These are phyloP conservation scores for Ganoderma boninense DNA, from an alignment of 1,284 basidiomycete genomes.

Conservation along the genomic window DNA sequence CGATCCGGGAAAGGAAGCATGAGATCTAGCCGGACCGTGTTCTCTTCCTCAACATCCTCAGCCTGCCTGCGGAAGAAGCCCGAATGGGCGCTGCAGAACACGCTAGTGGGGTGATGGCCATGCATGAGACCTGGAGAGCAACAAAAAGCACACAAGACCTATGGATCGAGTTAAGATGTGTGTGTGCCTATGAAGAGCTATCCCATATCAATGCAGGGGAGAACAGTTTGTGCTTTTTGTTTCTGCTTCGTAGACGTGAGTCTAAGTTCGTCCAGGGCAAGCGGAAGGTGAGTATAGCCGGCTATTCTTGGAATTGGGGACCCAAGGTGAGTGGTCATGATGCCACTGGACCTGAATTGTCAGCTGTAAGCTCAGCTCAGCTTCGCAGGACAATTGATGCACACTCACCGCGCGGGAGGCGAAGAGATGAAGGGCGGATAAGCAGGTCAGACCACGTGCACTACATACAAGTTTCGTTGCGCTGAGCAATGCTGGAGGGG, in stretches of 20 bases:
- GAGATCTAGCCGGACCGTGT: not conserved
- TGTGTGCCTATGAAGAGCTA: not conserved
- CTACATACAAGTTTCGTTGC: not conserved
- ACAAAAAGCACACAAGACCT: constrained; percentile 7
- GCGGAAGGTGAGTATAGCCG: constrained; percentile 1
- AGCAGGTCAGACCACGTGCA: too few relatives aligned
- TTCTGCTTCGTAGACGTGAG: not conserved
- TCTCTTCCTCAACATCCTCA: not conserved
- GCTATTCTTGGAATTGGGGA: not conserved
- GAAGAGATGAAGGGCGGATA: not conserved
- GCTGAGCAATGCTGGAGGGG: not conserved
- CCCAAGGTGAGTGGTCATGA: not conserved
- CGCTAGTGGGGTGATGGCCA: constrained; percentile 7
- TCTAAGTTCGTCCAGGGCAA: not conserved
- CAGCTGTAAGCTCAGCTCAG: not conserved
- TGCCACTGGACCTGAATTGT: not conserved
- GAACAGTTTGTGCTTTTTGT: not conserved
- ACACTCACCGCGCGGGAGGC: not conserved
- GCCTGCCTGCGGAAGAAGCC: not conserved
- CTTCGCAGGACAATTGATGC: not conserved
- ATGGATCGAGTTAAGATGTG: not conserved
- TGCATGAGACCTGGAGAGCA: not conserved
- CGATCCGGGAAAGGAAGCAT: not conserved
- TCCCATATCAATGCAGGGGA: not conserved
- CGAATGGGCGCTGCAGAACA: not conserved